Evolutionary conservation across 2,329 filamentous ascomycete genomes (phyloP).

Genomic region (Cercospora brassicicola): DNA sequence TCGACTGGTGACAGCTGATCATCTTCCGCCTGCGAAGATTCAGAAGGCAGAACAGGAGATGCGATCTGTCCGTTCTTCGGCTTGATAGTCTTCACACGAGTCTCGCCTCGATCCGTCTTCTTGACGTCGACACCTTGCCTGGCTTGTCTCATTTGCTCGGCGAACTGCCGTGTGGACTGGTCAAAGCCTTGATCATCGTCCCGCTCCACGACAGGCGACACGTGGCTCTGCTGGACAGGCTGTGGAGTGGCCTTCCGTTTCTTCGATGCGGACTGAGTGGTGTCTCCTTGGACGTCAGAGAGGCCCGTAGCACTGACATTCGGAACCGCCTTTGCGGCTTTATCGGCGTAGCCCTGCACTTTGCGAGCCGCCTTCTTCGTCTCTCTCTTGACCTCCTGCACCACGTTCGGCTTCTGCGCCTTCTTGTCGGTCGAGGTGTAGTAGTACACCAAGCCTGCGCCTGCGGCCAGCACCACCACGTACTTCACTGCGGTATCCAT

Average conservation of each 20-base stretch:
- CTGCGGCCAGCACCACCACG: slow-evolving; percentile 7
- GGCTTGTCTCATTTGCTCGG: slow-evolving; percentile 67
- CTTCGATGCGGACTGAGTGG: slow-evolving; percentile 27
- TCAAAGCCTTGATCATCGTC: slow-evolving; percentile 57
- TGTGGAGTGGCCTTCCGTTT: slow-evolving; percentile 39
- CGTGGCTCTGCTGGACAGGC: slow-evolving; percentile 15
- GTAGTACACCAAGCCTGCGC: slow-evolving; percentile 13
- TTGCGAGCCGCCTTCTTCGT: slow-evolving; percentile 18
- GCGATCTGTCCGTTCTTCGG: slow-evolving; percentile 46
- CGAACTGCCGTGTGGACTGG: slow-evolving; percentile 72
- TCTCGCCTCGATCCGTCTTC: slow-evolving; percentile 62
- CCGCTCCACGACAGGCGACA: slow-evolving; percentile 35
- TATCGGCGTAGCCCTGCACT: slow-evolving; percentile 13
- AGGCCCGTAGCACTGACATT: background rate
- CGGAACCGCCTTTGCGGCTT: slow-evolving; percentile 6
- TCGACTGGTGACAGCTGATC: slow-evolving; percentile 70
- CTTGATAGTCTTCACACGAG: slow-evolving; percentile 51
- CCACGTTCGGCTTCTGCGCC: slow-evolving; percentile 3
- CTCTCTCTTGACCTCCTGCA: slow-evolving; percentile 12
- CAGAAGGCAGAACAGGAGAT: slow-evolving; percentile 50
- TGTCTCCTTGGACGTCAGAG: background rate
- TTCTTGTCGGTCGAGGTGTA: slow-evolving; percentile 21
- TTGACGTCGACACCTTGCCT: slow-evolving; percentile 65
- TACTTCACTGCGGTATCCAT: slow-evolving; percentile 16
- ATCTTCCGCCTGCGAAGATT: slow-evolving; percentile 74